Evolutionary conservation across 129 eudicot genomes (phyloP).

Genomic region (Tagetes erecta): DNA sequence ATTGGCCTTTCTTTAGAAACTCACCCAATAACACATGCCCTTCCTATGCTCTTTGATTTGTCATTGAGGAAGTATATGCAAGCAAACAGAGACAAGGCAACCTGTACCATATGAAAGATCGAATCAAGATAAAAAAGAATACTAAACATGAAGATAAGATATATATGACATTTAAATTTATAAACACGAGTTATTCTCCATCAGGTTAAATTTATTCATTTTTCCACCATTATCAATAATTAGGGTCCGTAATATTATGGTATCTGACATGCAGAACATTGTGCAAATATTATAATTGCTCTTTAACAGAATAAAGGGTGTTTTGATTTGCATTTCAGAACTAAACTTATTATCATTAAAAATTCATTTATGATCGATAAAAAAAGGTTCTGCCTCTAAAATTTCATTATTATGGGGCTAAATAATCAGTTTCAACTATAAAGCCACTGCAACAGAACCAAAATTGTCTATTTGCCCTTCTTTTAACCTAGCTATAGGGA

Average conservation of each 20-base stretch:
- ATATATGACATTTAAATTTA: not conserved
- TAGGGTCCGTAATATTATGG: not conserved
- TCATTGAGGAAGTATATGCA: constrained; percentile 88
- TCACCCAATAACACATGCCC: constrained; percentile 73
- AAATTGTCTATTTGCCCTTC: not conserved
- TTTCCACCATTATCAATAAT: constrained; percentile 9
- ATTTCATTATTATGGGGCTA: not conserved
- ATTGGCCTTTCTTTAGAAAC: constrained; percentile 19
- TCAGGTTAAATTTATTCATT: not conserved
- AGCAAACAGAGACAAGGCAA: constrained; percentile 65
- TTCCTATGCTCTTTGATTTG: constrained; percentile 73
- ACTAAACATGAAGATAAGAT: constrained; percentile 14
- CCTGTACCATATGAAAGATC: constrained; percentile 36
- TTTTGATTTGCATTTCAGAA: not conserved
- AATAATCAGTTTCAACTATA: not conserved
- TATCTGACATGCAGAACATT: not conserved
- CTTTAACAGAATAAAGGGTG: not conserved
- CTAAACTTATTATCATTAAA: not conserved
- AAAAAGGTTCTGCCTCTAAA: not conserved
- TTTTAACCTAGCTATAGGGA: not conserved
- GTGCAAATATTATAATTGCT: not conserved
- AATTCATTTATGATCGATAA: not conserved
- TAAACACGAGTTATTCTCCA: not conserved
- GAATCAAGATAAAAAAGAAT: constrained; percentile 12
- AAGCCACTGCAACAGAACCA: not conserved